A percentile compares a stretch with the other conserved stretches of the same genome.
phyloP scores from a whole-genome alignment of 1,284 basidiomycete species.

The Tylopilus sp. region DNA sequence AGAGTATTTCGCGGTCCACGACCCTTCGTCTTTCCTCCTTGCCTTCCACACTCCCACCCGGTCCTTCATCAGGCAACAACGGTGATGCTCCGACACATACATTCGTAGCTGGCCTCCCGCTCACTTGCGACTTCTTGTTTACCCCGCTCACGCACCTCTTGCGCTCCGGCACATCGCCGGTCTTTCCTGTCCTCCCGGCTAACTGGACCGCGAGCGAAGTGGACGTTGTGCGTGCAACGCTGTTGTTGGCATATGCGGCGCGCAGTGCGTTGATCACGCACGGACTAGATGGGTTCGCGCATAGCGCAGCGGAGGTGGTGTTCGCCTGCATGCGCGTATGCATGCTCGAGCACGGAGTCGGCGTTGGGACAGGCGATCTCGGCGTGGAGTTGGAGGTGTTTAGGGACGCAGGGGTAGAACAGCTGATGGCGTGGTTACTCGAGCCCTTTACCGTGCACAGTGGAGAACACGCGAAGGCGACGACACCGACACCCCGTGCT shows the following conservation, averaged over 20 bases:
- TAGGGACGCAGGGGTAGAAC: slow-evolving; percentile 57
- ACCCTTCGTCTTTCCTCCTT: slow-evolving; percentile 49
- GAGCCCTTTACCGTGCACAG: slow-evolving; percentile 46
- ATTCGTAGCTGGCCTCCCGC: slow-evolving; percentile 51
- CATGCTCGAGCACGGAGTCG: slow-evolving; percentile 78
- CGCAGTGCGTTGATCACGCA: slow-evolving; percentile 43
- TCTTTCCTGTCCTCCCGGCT: slow-evolving; percentile 65
- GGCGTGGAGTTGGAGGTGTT: slow-evolving; percentile 56
- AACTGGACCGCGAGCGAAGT: slow-evolving; percentile 81
- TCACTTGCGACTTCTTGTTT: slow-evolving; percentile 71
- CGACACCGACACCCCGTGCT: neutral
- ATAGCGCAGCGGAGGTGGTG: slow-evolving; percentile 54
- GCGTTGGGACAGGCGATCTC: slow-evolving; percentile 1
- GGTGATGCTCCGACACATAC: neutral
- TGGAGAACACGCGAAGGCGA: neutral
- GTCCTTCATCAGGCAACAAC: neutral
- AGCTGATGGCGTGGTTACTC: slow-evolving; percentile 58
- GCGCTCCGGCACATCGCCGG: slow-evolving; percentile 69
- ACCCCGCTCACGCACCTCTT: slow-evolving; percentile 79
- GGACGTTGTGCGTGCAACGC: slow-evolving; percentile 68
- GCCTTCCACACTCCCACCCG: neutral
- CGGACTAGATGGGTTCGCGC: slow-evolving; percentile 37
- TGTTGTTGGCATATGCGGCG: slow-evolving; percentile 53
- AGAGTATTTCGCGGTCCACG: slow-evolving; percentile 50
- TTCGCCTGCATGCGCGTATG: slow-evolving; percentile 91